Conservation (phyloP, 805 yeast species). For the Wickerhamomyces bisporus region DNA sequence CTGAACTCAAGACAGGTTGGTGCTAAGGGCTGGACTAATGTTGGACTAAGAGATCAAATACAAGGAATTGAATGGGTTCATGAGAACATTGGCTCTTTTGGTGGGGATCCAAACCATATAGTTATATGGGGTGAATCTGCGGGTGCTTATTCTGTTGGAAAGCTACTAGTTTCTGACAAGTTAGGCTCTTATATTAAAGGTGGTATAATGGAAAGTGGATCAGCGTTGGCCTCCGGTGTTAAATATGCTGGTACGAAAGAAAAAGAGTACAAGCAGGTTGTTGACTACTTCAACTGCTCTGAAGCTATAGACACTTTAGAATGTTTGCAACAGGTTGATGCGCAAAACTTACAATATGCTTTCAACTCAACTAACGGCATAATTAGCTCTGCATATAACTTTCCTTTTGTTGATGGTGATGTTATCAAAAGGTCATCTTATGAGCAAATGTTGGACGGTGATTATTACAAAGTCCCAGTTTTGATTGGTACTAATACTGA, state of each 20-base stretch:
- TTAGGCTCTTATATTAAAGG: conserved; percentile 12
- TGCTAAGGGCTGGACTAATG: conserved; percentile 24
- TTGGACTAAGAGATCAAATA: conserved; percentile 32
- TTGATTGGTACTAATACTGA: conserved; percentile 22
- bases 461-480: conserved; percentile 16
- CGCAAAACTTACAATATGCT: conserved; percentile 2
- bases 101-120: conserved; percentile 31
- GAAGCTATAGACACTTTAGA: conserved; percentile 6
- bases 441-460: conserved; percentile 6
- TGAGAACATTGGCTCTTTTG: conserved; percentile 29
- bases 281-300: conserved; percentile 8
- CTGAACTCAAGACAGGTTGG: conserved; percentile 22
- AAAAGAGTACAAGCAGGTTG: conserved; percentile 2
- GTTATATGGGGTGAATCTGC: conserved; percentile 35
- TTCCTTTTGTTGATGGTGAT: conserved; percentile 16
- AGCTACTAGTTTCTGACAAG: conserved; percentile 7
- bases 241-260: conserved; percentile 3
- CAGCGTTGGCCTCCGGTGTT: conserved; percentile 3
- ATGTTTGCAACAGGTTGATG: conserved; percentile 13
- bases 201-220: conserved; percentile 16
- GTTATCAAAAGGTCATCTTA: conserved; percentile 11
- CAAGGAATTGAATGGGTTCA: conserved; percentile 31
- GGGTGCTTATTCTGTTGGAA: conserved; percentile 25
- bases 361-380: conserved; percentile 14
- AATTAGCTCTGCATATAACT: background rate